Evolutionary conservation across 108 stramenopile species (phyloP), one percentile per base, ranked within the genome.

Genomic region (Cyclotella baltica): DNA sequence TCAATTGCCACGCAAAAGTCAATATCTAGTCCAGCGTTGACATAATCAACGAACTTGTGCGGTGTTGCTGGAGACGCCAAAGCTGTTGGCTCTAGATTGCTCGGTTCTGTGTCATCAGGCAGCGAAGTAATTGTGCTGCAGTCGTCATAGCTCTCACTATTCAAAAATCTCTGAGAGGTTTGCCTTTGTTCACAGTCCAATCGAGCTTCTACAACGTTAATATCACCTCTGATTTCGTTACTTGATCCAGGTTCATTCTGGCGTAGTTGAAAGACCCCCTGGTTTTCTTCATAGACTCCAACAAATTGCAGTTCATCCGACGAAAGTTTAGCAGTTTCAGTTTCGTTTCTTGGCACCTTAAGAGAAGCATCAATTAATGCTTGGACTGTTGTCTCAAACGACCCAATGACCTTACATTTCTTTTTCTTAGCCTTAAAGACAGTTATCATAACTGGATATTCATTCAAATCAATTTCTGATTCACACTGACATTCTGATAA

Each of bases 1-100:
- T 94, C 93, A 53, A 94, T 86, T 16, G 87, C 93, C n/a, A 94
- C 77, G 76, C 86, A 88, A 11, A 94, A 70, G 72, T 88, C 89
- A 36, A 94, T 72, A 22, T 90, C 79, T 52, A 77, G 37, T 13
- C 73, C 80, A 50, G 80, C 66, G 34, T 68, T 31, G 4, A 73
- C 80, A 61, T 81, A 81, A 51, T 81, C 80, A 40, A 38, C 23
- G 47, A 81, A 81, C 56, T 37, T 69, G 23, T 62, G 20, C 23
- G 29, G 53, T 28, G 67, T 29, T 27, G 37, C 43, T 62, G 4
- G 29, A 27, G 25, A 22, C 5, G 52, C 40, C 47, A 48, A 2
- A 3, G 55, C 6, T 13, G 0, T 57, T 23, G 55, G 22, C 2
- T 0, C 1, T 13, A 57, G 27, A 4, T 57, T 2, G 27, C 13